These are phyloP conservation scores for Ustilago crameri DNA, from an alignment of 1,284 basidiomycete genomes.

Conservation along the genomic window DNA sequence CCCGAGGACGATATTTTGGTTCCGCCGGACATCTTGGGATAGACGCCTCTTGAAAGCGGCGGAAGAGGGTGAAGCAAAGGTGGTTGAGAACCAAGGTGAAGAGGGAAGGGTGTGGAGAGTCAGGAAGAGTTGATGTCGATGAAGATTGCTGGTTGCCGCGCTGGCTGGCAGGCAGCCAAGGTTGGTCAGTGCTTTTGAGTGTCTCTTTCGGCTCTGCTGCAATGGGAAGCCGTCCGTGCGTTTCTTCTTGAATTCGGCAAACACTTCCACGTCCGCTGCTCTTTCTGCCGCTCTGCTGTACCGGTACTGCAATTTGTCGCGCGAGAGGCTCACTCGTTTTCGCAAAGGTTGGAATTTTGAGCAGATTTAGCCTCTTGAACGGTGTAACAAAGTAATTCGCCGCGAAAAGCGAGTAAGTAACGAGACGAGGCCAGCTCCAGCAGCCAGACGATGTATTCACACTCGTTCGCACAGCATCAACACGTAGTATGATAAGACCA, in stretches of 20 bases:
- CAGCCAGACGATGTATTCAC: no score
- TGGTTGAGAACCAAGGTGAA: background rate
- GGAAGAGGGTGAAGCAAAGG: background rate
- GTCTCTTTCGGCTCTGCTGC: no score
- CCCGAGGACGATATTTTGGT: constrained; percentile 12
- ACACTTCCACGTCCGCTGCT: background rate
- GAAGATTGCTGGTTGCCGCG: no score
- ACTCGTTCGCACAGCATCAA: background rate
- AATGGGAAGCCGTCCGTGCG: background rate
- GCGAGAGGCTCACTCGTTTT: background rate
- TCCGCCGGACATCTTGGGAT: constrained; percentile 28
- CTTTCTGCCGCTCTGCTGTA: no score
- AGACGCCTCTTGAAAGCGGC: background rate
- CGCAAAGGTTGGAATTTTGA: background rate
- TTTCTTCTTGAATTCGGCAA: background rate
- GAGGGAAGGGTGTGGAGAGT: background rate
- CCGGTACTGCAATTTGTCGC: no score
- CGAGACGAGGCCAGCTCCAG: no score
- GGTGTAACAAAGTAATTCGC: no score
- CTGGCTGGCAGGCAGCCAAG: no score
- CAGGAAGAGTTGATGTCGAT: no score
- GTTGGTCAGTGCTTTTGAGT: constrained; percentile 1
- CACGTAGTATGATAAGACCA: no score
- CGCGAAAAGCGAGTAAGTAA: no score
- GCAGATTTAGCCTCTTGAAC: no score